Base-by-base conservation (phyloP, 78 protist genomes). In the Dictyostelium firmibasis region DNA sequence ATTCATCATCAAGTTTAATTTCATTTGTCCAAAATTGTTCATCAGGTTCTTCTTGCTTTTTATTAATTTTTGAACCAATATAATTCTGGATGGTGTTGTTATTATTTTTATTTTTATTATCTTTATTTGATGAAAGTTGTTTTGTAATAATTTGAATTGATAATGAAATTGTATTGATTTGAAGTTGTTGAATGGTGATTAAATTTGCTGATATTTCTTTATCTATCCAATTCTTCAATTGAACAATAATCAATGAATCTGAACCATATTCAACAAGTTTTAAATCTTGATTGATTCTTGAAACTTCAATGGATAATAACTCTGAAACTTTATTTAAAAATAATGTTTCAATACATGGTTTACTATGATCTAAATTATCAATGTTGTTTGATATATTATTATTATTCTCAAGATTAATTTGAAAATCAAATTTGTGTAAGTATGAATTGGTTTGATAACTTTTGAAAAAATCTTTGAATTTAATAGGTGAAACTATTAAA, bases 181-280 rank as follows among this genome's bases (percentile, higher is more conserved):
- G 83, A 7, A 87, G 20, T 64, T 87, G 93, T 31, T 50, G 85
- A 62, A 76, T 67, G 23, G 93, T 62, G 60, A 87, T 76, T 3
- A 87, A 4, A 29, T 87, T 87, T 60, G 82, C 36, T 0, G 1
- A 27, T 16, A 86, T 33, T 27, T 86, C 92, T 77, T 86, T 81
- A 27, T 86, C 92, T 64, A 86, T 74, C 84, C 75, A 86, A 18
- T 87, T 87, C 81, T 87, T 87, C 36, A 87, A 27, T 78, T 87
- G 93, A 38, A 87, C 85, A 6, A 82, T 78, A 8, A 78, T 20
- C 31, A 87, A 29, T 29, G 81, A 62, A 43, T 87, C 85, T 25
- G 64, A 67, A 62, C 93, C 93, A 62, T 78, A 87, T 6, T 87
- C 78, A 0, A 72, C 60, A 1, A 86, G 13, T 38, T 41, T 44